Conservation (phyloP, 108 stramenopile species). For the Bacterosira constricta region DNA sequence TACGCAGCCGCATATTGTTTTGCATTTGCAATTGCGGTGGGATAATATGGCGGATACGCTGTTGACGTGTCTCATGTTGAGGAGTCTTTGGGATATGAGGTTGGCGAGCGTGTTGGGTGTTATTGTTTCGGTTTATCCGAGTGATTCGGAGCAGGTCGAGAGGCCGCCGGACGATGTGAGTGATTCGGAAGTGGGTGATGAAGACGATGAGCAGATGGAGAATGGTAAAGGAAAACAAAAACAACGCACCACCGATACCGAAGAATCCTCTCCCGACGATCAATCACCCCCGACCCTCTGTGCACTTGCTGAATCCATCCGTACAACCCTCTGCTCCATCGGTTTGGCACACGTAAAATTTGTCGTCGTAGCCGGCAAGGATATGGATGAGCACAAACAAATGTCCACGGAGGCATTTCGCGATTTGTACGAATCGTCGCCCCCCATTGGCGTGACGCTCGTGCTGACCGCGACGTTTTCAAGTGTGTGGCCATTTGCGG, state of each 20-base stretch:
- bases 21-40: constrained; percentile 48
- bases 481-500: constrained; percentile 44
- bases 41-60: constrained; percentile 51
- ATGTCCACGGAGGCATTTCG: constrained; percentile 30
- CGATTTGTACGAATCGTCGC: constrained; percentile 38
- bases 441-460: constrained; percentile 48
- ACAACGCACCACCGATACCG: not conserved
- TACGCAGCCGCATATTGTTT: constrained; percentile 41
- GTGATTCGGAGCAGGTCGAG: constrained; percentile 12
- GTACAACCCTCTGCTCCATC: constrained; percentile 33
- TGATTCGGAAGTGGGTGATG: constrained; percentile 12
- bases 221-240: not conserved
- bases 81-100: constrained; percentile 51
- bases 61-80: constrained; percentile 49
- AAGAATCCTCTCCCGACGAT: constrained; percentile 1
- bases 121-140: constrained; percentile 41
- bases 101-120: constrained; percentile 47
- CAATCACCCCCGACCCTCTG: constrained; percentile 30
- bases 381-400: constrained; percentile 35
- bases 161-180: not conserved
- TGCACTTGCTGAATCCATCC: constrained; percentile 35
- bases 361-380: constrained; percentile 30
- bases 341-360: constrained; percentile 48
- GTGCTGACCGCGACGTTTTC: constrained; percentile 48
- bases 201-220: not conserved